Conservation (phyloP, 768 basidiomycete species). For the Russula foetens region DNA sequence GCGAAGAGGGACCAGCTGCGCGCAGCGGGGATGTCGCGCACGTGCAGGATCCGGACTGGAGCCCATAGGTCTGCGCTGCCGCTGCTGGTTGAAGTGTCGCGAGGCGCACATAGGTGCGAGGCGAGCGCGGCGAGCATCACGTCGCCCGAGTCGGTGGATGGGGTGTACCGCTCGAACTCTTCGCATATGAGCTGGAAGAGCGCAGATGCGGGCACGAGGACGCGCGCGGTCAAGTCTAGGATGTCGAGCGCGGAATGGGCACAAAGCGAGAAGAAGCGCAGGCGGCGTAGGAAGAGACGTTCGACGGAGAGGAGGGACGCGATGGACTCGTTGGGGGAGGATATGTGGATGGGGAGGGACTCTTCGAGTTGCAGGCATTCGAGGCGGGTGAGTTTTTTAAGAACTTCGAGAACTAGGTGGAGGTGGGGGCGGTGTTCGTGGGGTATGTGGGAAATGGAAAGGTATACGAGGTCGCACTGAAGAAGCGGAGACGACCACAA, state of each 20-base stretch:
- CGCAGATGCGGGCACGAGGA: constrained; percentile 9
- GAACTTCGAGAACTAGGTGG: constrained; percentile 9
- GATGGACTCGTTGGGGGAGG: neutral
- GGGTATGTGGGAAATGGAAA: constrained; percentile 13
- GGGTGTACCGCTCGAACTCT: constrained; percentile 5
- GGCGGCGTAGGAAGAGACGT: constrained; percentile 2
- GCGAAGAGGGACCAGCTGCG: constrained; percentile 16
- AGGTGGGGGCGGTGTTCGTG: neutral
- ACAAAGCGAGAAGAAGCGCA: constrained; percentile 13
- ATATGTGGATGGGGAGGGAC: constrained; percentile 10
- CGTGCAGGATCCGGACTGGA: constrained; percentile 3
- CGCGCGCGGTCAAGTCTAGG: constrained; percentile 5
- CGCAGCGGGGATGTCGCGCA: constrained; percentile 13
- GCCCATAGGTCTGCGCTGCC: constrained; percentile 1
- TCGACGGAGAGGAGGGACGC: constrained; percentile 1
- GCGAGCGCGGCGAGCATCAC: constrained; percentile 15
- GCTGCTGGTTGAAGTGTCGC: neutral
- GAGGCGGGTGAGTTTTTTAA: constrained; percentile 5
- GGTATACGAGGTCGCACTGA: constrained; percentile 15
- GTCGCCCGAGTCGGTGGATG: constrained; percentile 8
- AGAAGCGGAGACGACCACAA: constrained; percentile 16
- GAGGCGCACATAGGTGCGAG: constrained; percentile 7
- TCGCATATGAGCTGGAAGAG: constrained; percentile 17
- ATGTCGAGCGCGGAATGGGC: constrained; percentile 15
- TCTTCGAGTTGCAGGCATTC: constrained; percentile 16